Percentiles rank a stretch among this genome's conserved stretches.
phyloP scores from a whole-genome alignment of 2,329 filamentous ascomycete species.

The Diaporthe destruens region DNA sequence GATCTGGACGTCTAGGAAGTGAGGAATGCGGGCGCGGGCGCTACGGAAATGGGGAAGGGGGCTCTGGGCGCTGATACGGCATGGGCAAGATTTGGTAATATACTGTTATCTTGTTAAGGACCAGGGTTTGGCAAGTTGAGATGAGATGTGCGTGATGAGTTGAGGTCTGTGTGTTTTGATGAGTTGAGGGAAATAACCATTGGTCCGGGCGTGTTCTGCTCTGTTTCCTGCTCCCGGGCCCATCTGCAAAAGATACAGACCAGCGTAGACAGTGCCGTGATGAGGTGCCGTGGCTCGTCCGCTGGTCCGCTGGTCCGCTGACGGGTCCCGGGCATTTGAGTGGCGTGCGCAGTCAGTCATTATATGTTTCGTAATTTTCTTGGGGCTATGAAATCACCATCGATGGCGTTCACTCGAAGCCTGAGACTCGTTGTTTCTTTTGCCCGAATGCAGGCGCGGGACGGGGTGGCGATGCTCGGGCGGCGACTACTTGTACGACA shows the following conservation, averaged over 20 bases:
- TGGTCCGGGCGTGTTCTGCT: constrained; percentile 2
- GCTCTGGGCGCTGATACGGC: background rate
- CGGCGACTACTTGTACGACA: background rate
- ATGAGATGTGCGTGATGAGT: background rate
- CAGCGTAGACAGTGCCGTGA: background rate
- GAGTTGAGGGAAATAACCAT: constrained; percentile 3
- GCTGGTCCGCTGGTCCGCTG: constrained; percentile 19
- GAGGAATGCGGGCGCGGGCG: background rate
- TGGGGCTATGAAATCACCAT: background rate
- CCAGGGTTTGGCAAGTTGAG: constrained; percentile 1
- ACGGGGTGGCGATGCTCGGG: background rate
- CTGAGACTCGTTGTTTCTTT: background rate
- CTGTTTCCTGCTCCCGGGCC: background rate
- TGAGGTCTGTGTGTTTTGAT: constrained; percentile 15
- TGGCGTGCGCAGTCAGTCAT: background rate
- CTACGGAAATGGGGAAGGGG: background rate
- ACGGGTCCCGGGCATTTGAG: constrained; percentile 1
- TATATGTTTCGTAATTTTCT: constrained; percentile 6
- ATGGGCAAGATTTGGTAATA: constrained; percentile 25
- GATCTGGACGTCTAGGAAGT: no score
- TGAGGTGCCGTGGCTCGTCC: background rate
- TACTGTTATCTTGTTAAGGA: constrained; percentile 20
- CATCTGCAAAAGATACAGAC: background rate
- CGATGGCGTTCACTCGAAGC: background rate
- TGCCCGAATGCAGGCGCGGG: background rate